Base-by-base conservation (phyloP, 1,139 yeast species). In the Geotrichum aggregatum region DNA sequence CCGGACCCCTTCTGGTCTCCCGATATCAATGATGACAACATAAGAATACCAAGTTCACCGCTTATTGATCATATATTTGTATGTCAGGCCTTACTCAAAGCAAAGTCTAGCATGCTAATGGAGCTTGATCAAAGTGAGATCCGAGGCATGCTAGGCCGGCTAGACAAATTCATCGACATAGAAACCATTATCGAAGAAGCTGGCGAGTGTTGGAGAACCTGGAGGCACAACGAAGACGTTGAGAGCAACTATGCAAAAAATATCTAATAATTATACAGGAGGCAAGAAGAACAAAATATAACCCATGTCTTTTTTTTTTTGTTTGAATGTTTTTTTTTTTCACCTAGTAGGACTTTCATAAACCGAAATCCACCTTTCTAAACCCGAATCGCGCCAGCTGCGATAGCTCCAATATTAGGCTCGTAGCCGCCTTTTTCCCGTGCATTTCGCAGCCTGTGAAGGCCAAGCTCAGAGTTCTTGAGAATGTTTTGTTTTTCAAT, bases 101-200 rank as follows among this genome's bases (percentile, higher is more conserved):
- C 92, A 44, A 84, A 85, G 66, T 91, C 86, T 63, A 80, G 80
- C 60, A 80, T 84, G 39, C 75, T 91, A 55, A 76, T 87, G 58
- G 97, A 91, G 64, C 79, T 88, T 58, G 98, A 91, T 64, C 95
- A 87, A 65, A 83, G 87, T 59, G 98, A 91, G 70, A 86, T 88
- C 39, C 76, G 91, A 47, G 95, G 88, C 64, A 82, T 80, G 59
- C 74, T 91, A 57, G 80, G 82, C 52, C 77, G 85, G 54, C 63
- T 77, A 14, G 76, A 77, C 49, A 61, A 67, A 56, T 68, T 64
- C 31, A 65, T 65, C 39, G 87, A 83, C 63, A 80, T 84, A 66
- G 91, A 84, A 61, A 81, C 80, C 56, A 77, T 88, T 34, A 75
- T 87, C 43, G 71, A 72, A 49, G 94, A 85, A 66, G 91, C 95